Base-by-base conservation (phyloP, 164 flowering plant species). In the Sedum album region DNA sequence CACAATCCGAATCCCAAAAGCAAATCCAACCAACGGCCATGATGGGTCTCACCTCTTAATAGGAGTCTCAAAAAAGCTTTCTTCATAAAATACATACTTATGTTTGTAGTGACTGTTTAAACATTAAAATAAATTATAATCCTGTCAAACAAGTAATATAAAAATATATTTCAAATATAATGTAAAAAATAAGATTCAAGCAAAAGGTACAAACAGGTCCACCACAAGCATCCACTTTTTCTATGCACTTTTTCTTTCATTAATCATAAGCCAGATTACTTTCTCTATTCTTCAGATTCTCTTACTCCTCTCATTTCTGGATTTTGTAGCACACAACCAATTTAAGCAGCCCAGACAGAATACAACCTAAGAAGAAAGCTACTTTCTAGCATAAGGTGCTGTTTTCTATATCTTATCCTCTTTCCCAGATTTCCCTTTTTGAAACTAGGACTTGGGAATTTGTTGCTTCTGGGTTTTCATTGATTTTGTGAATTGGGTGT, bases 151-250 rank as follows among this genome's bases (percentile, higher is more conserved):
- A n/a, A n/a, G 11, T 48, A 48, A 20, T 48, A 48, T 48, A 20
- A 48, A 48, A 48, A 48, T n/a, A 48, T 3, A 48, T 48, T 48
- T 18, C 53, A 1, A n/a, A 51, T 20, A 51, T 2, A 1, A 51
- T 7, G 23, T 51, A n/a, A n/a, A 51, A 51, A 51, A 51, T 51
- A 17, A 7, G 25, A 51, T 51, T 8, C 57, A 51, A 51, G 25
- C 6, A 51, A 51, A 51, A 21, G 25, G 23, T 0, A 51, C 26
- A 6, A 51, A 11, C 6, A 51, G 57, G 57, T 51, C 57, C 57
- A 21, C 57, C 57, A 21, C 26, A 51, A 51, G 57, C 57, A 51
- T n/a, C 57, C 26, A 51, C 57, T 51, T 51, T n/a, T 51, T 21
- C 5, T 1, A n/a, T 51, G 57, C 57, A 51, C 26, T n/a, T 51